Percentiles rank a stretch among this genome's conserved stretches.
phyloP scores from a whole-genome alignment of 2,329 filamentous ascomycete species.

The Alternaria triticina region DNA sequence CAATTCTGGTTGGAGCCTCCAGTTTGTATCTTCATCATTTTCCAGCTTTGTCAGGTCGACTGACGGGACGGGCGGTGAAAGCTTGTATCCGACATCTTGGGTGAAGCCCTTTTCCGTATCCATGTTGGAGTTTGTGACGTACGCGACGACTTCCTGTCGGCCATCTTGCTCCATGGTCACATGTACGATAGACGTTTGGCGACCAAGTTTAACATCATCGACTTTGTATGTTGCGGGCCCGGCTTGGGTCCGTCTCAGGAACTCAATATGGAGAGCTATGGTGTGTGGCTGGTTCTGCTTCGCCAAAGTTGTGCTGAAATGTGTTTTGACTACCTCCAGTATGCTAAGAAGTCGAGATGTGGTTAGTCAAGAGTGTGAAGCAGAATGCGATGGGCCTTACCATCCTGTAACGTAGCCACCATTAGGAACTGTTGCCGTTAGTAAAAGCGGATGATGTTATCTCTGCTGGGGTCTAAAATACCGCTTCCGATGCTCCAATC shows the following conservation, averaged over 20 bases:
- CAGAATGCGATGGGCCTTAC: not conserved
- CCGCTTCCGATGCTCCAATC: conserved; percentile 72
- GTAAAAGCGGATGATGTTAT: not conserved
- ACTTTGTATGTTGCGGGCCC: conserved; percentile 65
- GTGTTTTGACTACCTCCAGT: conserved; percentile 63
- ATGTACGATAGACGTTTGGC: conserved; percentile 68
- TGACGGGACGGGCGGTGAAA: conserved; percentile 54
- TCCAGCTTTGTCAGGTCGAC: conserved; percentile 53
- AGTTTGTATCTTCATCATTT: conserved; percentile 55
- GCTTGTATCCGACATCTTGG: conserved; percentile 61
- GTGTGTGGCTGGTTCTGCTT: conserved; percentile 67
- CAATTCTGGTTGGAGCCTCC: conserved; percentile 53
- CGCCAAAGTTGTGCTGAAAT: conserved; percentile 65
- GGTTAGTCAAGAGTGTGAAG: not conserved
- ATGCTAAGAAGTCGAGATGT: conserved; percentile 48
- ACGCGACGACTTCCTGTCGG: conserved; percentile 68
- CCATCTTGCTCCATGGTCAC: conserved; percentile 63
- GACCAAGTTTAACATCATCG: conserved; percentile 68
- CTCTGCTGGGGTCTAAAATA: conserved; percentile 35
- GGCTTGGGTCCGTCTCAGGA: conserved; percentile 67
- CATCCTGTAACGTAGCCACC: conserved; percentile 71
- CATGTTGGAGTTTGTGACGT: conserved; percentile 70
- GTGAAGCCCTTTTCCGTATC: conserved; percentile 63
- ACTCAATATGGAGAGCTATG: conserved; percentile 69
- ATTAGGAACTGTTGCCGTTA: conserved; percentile 64